Evolutionary conservation across 2,329 filamentous ascomycete genomes (phyloP).

Genomic region (Pestalotiopsis sp.): DNA sequence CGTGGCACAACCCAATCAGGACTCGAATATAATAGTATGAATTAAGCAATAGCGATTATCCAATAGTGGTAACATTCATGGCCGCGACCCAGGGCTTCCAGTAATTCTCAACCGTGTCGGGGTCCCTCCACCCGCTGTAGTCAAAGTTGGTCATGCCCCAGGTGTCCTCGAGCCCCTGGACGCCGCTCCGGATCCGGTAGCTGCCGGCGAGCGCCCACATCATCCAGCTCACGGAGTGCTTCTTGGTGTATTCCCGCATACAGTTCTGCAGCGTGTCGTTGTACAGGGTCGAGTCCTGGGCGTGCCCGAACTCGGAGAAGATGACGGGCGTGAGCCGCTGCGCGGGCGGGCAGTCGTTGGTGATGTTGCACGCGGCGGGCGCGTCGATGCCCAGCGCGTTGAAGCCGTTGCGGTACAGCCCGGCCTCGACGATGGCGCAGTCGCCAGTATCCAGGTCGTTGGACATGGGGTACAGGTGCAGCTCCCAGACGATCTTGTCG

Average conservation of each 20-base stretch:
- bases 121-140: conserved; percentile 48
- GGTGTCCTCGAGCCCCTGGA: conserved; percentile 45
- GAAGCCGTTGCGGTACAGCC: conserved; percentile 51
- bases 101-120: conserved; percentile 45
- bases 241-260: conserved; percentile 43
- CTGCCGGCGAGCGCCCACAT: conserved; percentile 51
- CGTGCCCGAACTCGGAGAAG: conserved; percentile 49
- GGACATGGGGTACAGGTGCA: conserved; percentile 44
- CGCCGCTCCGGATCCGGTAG: conserved; percentile 46
- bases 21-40: neutral
- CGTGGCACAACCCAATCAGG: neutral
- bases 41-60: neutral
- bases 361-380: conserved; percentile 42
- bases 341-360: conserved; percentile 34
- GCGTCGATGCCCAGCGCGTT: conserved; percentile 44
- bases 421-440: conserved; percentile 49
- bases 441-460: conserved; percentile 45
- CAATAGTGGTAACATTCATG: conserved; percentile 35
- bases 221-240: conserved; percentile 48
- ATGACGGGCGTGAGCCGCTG: conserved; percentile 47
- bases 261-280: conserved; percentile 48
- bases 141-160: conserved; percentile 50
- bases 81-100: conserved; percentile 52
- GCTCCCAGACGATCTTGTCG: conserved; percentile 48
- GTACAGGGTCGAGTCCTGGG: conserved; percentile 41